Base-by-base conservation (phyloP, 2,329 filamentous ascomycete species). In the Tricladium varicosporioides region DNA sequence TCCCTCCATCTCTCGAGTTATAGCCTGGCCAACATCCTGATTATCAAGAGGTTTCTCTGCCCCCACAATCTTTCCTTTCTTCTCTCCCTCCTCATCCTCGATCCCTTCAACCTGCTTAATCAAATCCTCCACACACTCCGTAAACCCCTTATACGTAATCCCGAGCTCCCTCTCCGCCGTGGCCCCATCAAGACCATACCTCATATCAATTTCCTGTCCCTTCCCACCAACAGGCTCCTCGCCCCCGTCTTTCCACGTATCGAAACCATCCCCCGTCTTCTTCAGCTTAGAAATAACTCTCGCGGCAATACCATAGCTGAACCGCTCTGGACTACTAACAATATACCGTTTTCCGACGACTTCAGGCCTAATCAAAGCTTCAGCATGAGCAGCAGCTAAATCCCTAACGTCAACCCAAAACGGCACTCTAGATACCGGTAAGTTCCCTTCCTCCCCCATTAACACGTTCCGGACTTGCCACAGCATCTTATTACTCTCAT, bases 401-500 rank as follows among this genome's bases (percentile, higher is more conserved):
- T 88, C 80, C 11, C 78, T 74, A 18, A 82, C 80, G 60, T 82
- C 79, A 2, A 87, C 82, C 73, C 81, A 87, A 69, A 77, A 80
- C 64, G 77, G 83, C 2, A 56, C 48, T 18, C 48, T 48, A 13
- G 48, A 48, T 18, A 54, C 51, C 0, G 79, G 75, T 13, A 87
- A 75, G 22, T 76, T n/a, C 56, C 80, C 79, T 5, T 87, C 88
- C 36, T 40, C 11, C 36, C 36, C 36, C 36, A 40, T 40, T 10
- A n/a, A 11, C 14, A 76, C 43, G 10, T 16, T 79, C 16, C 86
- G 77, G 46, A 88, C 73, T 58, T 85, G 78, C n/a, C 81, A 76
- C 57, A 91, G 78, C 36, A 85, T 80, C 63, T 84, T 78, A 69
- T 91, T 91, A 11, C 85, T 89, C 1, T 86, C 88, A 73, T 91